Base-by-base conservation (phyloP, 192 early-diverging fungal species). In the Entomortierella lignicola region DNA sequence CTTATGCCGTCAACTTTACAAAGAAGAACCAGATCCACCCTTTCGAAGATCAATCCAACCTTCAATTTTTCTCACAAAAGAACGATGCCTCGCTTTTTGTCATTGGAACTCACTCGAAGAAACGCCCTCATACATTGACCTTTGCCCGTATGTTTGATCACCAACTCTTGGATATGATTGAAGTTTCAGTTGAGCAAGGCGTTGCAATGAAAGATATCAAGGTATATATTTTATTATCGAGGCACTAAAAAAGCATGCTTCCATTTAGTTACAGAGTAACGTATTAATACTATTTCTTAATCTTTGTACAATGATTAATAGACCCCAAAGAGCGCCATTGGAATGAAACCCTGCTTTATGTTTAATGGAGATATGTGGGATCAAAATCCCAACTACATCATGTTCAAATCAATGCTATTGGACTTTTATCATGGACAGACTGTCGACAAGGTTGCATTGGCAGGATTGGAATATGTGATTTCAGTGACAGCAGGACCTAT, bases 11-110 rank as follows among this genome's bases (percentile, higher is more conserved):
- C 55, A 88, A 94, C 64, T 97, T 99, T 81, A 88, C 88, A 69
- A 97, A 96, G 73, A 97, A 95, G 81, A 98, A 99, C 72, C 92
- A 96, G 63, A 90, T 99, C 65, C 93, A 94, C 47, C 98, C 98
- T 31, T 99, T 99, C 72, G 98, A 99, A 68, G 94, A 98, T 66
- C 91, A 95, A 17, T 91, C 92, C 27, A 89, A 90, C 42, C 84
- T 97, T 29, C 94, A 99, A 84, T 98, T 98, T 63, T 94, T 98
- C 64, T 90, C 93, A n/a, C 89, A 90, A 75, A 99, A 98, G 85
- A 98, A 98, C 81, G 97, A 99, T 85, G 86, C 93, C 60, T 92
- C 96, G 2, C 85, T 98, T 25, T 92, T 98, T 66, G 91, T 96
- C 43, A 82, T 98, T 26, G 97, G 94, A 54, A 91, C 89, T 42